These are phyloP conservation scores for Bodo saltans DNA, from an alignment of 78 protist genomes.

Conservation along the genomic window DNA sequence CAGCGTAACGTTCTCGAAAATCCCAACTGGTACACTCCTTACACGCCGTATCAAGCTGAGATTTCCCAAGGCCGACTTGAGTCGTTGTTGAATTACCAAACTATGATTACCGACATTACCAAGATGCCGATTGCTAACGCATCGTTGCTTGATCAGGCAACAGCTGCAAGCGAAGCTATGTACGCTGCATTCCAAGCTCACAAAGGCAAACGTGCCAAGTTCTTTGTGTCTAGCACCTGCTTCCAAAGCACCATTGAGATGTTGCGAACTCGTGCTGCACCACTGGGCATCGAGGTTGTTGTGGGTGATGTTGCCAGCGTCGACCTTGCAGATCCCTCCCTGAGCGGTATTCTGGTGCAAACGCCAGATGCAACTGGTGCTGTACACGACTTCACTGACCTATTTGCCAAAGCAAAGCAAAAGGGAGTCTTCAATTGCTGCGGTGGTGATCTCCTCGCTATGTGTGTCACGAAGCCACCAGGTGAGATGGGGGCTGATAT, in stretches of 20 bases:
- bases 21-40: slow-evolving; percentile 99
- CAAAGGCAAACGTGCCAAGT: slow-evolving; percentile 23
- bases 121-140: slow-evolving; percentile 82
- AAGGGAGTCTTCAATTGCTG: slow-evolving; percentile 42
- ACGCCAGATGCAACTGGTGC: slow-evolving; percentile 83
- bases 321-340: not conserved
- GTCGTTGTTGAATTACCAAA: slow-evolving; percentile 91
- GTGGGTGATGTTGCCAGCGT: slow-evolving; percentile 24
- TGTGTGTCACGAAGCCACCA: slow-evolving; percentile 71
- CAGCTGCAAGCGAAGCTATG: slow-evolving; percentile 94
- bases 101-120: slow-evolving; percentile 87
- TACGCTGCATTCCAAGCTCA: slow-evolving; percentile 55
- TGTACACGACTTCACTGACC: slow-evolving; percentile 42
- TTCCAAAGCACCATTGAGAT: slow-evolving; percentile 86
- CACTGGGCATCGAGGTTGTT: slow-evolving; percentile 59
- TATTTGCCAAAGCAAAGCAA: slow-evolving; percentile 40
- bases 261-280: slow-evolving; percentile 73
- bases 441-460: slow-evolving; percentile 86
- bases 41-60: slow-evolving; percentile 99
- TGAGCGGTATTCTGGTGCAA: slow-evolving; percentile 62
- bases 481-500: slow-evolving; percentile 83
- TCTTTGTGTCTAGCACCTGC: slow-evolving; percentile 54
- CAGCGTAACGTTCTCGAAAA: slow-evolving; percentile 88
- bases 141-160: slow-evolving; percentile 80
- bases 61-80: slow-evolving; percentile 95